Evolutionary conservation across 1,139 yeast species (phyloP).

Genomic region (Kurtzmaniella quercitrusa): DNA sequence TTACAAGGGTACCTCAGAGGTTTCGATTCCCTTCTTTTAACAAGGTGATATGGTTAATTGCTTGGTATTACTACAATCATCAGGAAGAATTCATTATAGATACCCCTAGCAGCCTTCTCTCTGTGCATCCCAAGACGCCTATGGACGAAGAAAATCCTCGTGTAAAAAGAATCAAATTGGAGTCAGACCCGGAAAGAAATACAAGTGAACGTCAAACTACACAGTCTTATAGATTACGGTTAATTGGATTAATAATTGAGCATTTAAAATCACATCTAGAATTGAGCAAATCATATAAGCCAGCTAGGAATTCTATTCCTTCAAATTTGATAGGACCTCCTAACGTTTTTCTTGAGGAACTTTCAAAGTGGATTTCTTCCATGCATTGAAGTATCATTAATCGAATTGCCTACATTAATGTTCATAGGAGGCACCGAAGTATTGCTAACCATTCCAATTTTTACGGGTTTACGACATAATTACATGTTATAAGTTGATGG

Average conservation of each 20-base stretch:
- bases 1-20: slow-evolving; percentile 68
- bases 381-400: too few species aligned
- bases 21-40: slow-evolving; percentile 78
- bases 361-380: slow-evolving; percentile 16
- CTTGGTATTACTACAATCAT: slow-evolving; percentile 37
- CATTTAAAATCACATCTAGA: slow-evolving; percentile 24
- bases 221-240: neutral
- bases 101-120: neutral
- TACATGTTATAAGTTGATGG: too few species aligned
- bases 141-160: neutral
- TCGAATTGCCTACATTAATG: too few species aligned
- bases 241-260: slow-evolving; percentile 11
- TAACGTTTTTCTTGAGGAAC: slow-evolving; percentile 13
- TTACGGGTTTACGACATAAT: too few species aligned
- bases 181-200: neutral
- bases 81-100: slow-evolving; percentile 19
- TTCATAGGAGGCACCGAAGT: too few species aligned
- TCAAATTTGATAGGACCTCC: slow-evolving; percentile 20
- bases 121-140: too few species aligned
- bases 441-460: too few species aligned
- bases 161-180: slow-evolving; percentile 3
- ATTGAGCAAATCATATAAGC: slow-evolving; percentile 21
- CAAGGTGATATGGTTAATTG: slow-evolving; percentile 64
- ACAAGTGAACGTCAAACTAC: neutral
- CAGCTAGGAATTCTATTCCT: slow-evolving; percentile 29